Percentiles rank a stretch among this genome's conserved stretches.
Evolutionary conservation across 306 rosid genomes (phyloP).

Genomic region (Herpetospermum pedunculosum): DNA sequence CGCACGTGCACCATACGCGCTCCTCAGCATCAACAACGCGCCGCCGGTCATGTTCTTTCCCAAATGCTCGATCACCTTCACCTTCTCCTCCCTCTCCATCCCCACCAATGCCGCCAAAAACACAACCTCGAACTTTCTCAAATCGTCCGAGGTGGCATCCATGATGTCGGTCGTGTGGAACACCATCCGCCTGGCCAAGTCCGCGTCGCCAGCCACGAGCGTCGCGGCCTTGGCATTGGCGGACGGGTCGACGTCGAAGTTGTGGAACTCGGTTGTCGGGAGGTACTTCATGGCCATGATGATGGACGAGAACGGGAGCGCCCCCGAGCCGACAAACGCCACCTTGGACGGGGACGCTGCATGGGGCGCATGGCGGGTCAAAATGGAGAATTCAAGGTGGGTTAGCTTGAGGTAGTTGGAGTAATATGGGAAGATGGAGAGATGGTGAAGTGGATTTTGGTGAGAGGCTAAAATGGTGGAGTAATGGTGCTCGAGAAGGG

Average conservation of each 20-base stretch:
- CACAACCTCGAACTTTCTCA: slow-evolving; percentile 47
- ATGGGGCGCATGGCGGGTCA: slow-evolving; percentile 22
- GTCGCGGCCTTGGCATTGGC: slow-evolving; percentile 53
- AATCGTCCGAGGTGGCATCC: slow-evolving; percentile 20
- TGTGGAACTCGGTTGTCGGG: slow-evolving; percentile 44
- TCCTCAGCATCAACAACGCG: slow-evolving; percentile 61
- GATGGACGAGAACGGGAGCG: slow-evolving; percentile 77
- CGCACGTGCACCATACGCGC: slow-evolving; percentile 79
- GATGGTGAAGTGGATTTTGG: slow-evolving; percentile 39
- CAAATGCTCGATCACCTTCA: slow-evolving; percentile 41
- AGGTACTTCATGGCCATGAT: slow-evolving; percentile 66
- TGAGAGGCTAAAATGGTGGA: slow-evolving; percentile 41
- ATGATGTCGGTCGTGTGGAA: slow-evolving; percentile 56
- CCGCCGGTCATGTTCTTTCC: slow-evolving; percentile 48
- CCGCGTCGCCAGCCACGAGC: slow-evolving; percentile 37
- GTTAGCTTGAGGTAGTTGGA: slow-evolving; percentile 66
- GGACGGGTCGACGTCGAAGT: slow-evolving; percentile 46
- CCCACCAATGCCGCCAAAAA: slow-evolving; percentile 83
- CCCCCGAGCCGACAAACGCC: slow-evolving; percentile 82
- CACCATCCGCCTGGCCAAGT: slow-evolving; percentile 45
- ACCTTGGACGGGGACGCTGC: slow-evolving; percentile 21
- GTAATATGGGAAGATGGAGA: slow-evolving; percentile 65
- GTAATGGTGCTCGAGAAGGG: slow-evolving; percentile 52
- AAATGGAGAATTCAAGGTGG: slow-evolving; percentile 57
- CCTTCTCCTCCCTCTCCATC: slow-evolving; percentile 51